Conservation (phyloP, 192 early-diverging fungal genomes). For the Umbelopsis sp. region DNA sequence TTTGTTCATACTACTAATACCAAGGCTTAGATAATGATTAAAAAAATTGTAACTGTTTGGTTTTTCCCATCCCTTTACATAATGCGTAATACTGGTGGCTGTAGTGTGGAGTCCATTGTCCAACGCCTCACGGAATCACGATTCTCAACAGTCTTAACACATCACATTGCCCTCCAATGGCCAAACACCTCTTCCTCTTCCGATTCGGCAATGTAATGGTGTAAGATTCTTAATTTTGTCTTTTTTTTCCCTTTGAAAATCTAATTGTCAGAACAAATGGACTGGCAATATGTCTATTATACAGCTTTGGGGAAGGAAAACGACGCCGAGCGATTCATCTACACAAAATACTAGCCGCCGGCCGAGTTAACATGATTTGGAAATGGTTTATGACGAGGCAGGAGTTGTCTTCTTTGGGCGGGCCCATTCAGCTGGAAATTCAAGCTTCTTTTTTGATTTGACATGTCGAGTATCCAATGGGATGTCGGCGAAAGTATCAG, state of each 20-base stretch:
- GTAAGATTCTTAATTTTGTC: no score
- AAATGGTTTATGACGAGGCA: neutral
- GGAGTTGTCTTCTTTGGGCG: conserved; percentile 34
- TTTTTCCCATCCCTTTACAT: no score
- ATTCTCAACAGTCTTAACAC: no score
- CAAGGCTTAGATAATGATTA: no score
- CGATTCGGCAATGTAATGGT: no score
- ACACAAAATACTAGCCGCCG: neutral
- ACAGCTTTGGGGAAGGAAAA: neutral
- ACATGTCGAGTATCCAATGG: conserved; percentile 61
- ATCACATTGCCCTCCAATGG: no score
- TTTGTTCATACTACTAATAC: no score
- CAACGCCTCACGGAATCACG: no score
- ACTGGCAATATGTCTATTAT: conserved; percentile 14
- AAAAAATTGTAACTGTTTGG: no score
- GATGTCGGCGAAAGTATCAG: conserved; percentile 57
- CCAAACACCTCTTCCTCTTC: no score
- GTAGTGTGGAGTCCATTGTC: no score
- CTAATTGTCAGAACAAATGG: neutral
- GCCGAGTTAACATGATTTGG: neutral
- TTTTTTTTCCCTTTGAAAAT: neutral
- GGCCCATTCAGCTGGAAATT: conserved; percentile 67
- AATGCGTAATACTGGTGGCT: no score
- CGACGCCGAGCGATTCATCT: neutral
- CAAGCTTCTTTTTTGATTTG: conserved; percentile 47